Percentiles rank a stretch among this genome's conserved stretches.
Evolutionary conservation across 116 monocot species (phyloP).

Genomic region (Dioscorea cayenensis): DNA sequence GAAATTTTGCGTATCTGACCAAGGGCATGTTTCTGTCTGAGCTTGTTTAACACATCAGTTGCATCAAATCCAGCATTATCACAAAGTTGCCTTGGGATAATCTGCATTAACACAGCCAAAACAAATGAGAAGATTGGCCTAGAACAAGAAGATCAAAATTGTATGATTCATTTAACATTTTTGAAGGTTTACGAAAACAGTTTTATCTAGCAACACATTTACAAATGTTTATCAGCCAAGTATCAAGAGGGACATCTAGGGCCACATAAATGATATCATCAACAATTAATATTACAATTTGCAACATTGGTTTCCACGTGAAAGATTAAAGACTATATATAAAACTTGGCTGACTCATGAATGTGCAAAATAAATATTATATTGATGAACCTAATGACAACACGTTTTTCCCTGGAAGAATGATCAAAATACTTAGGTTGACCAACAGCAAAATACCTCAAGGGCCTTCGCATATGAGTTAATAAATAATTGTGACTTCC

Average conservation of each 20-base stretch:
- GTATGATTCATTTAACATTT: not conserved
- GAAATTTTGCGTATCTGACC: slow-evolving; percentile 27
- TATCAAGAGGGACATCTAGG: not conserved
- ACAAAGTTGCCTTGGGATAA: slow-evolving; percentile 79
- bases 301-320: too few relatives aligned
- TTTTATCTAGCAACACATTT: not conserved
- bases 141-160: not conserved
- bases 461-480: slow-evolving; percentile 97
- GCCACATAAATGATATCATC: too few relatives aligned
- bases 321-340: not conserved
- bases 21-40: slow-evolving; percentile 92
- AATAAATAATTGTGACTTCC: slow-evolving; percentile 88
- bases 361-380: not conserved
- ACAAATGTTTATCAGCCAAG: not conserved
- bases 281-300: too few relatives aligned
- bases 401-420: not conserved
- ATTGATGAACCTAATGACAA: not conserved
- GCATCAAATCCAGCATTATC: slow-evolving; percentile 99
- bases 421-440: slow-evolving; percentile 44
- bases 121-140: not conserved
- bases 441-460: slow-evolving; percentile 42
- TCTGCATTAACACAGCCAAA: slow-evolving; percentile 26
- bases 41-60: slow-evolving; percentile 94
- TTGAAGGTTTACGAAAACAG: too few relatives aligned
- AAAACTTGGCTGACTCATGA: not conserved